A percentile compares a stretch with the other conserved stretches of the same genome.
These are phyloP conservation scores for Podaxis carcinomalis DNA, from an alignment of 768 basidiomycete species.

Conservation along the genomic window DNA sequence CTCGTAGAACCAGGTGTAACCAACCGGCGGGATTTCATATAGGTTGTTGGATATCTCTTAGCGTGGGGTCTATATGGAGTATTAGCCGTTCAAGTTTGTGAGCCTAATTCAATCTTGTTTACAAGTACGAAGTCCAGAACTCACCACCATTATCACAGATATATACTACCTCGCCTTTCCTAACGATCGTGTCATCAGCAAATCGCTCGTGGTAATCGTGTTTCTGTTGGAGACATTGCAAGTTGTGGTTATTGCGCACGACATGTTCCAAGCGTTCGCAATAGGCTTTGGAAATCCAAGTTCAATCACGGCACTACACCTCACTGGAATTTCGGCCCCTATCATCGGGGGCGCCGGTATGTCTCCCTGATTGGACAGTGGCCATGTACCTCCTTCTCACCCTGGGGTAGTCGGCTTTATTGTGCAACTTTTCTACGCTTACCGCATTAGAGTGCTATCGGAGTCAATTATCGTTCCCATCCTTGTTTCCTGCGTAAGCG, in stretches of 20 bases:
- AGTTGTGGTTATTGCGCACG: slow-evolving; percentile 15
- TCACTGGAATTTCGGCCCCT: slow-evolving; percentile 18
- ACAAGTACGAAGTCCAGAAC: not conserved
- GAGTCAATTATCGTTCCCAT: slow-evolving; percentile 7
- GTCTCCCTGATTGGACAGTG: not conserved
- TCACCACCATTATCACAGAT: slow-evolving; percentile 11
- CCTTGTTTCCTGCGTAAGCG: slow-evolving; percentile 10
- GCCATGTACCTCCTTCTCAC: not conserved
- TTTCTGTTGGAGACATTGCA: slow-evolving; percentile 17
- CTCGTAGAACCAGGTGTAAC: not conserved
- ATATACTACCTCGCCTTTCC: slow-evolving; percentile 37
- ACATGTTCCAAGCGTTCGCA: slow-evolving; percentile 18
- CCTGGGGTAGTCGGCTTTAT: slow-evolving; percentile 13
- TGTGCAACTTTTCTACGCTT: slow-evolving; percentile 21
- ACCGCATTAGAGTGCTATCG: slow-evolving; percentile 19
- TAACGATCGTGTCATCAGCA: slow-evolving; percentile 12
- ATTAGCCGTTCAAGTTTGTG: slow-evolving; percentile 26
- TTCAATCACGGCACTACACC: slow-evolving; percentile 12
- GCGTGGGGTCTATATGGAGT: slow-evolving; percentile 27
- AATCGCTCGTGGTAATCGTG: slow-evolving; percentile 15
- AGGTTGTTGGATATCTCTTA: slow-evolving; percentile 27
- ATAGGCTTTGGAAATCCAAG: slow-evolving; percentile 14
- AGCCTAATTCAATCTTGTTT: slow-evolving; percentile 1
- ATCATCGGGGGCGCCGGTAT: slow-evolving; percentile 15
- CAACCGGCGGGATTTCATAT: not conserved